phyloP scores from a whole-genome alignment of 371 early-diverging fungal genomes.

The Fennellomyces sp. region DNA sequence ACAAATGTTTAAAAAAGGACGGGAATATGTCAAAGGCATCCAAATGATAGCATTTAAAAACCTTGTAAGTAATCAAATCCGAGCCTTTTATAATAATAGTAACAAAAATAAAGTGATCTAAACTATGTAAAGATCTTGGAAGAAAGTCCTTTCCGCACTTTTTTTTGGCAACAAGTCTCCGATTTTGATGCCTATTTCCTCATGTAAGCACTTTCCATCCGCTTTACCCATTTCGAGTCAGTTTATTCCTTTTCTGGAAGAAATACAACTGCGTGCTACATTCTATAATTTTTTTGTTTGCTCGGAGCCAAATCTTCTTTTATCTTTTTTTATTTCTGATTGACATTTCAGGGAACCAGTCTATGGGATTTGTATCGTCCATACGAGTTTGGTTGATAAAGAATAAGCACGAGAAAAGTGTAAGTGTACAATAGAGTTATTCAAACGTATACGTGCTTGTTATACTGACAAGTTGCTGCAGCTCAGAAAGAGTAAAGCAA shows the following conservation, averaged over 20 bases:
- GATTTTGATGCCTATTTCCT: no score
- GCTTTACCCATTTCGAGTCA: background rate
- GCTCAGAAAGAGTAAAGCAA: background rate
- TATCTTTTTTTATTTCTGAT: background rate
- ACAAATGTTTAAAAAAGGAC: no score
- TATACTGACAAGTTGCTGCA: no score
- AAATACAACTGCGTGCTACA: background rate
- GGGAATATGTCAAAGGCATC: no score
- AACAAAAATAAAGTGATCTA: no score
- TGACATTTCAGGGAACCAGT: background rate
- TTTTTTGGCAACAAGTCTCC: no score
- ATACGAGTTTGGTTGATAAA: background rate
- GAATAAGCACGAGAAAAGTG: background rate
- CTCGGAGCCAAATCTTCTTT: background rate
- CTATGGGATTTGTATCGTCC: constrained; percentile 1
- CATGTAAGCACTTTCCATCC: background rate
- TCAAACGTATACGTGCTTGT: no score
- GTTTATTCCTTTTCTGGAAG: background rate
- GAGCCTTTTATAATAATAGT: no score
- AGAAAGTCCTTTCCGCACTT: no score
- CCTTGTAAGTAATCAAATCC: no score
- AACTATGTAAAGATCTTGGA: no score
- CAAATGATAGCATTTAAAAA: no score
- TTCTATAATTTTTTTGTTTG: background rate
- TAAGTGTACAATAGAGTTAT: background rate